A percentile compares a stretch with the other conserved stretches of the same genome.
Conservation (phyloP, 2,329 filamentous ascomycete genomes). For the Ilyonectria destructans region DNA sequence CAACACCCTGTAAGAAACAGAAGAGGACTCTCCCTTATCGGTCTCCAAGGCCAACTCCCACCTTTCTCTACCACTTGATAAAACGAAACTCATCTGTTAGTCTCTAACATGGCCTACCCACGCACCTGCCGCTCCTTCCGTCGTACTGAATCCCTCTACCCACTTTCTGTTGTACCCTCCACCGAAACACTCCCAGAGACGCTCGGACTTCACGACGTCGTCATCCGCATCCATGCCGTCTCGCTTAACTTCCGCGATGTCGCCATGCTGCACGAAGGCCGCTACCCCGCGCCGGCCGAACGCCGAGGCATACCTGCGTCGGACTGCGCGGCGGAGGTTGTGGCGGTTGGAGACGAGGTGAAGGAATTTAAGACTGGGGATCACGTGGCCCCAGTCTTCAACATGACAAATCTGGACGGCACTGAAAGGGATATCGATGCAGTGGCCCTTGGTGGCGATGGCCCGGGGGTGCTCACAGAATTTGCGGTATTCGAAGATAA, state of each 20-base stretch:
- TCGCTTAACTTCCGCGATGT: conserved; percentile 47
- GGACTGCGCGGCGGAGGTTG: conserved; percentile 40
- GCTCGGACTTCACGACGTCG: conserved; percentile 32
- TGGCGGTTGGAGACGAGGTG: conserved; percentile 41
- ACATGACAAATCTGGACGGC: conserved; percentile 2
- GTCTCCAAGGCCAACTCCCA: too few species aligned
- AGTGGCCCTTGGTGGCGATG: conserved; percentile 3
- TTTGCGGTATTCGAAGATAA: conserved; percentile 14
- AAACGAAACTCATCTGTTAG: too few species aligned
- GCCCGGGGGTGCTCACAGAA: conserved; percentile 6
- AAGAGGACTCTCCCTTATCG: too few species aligned
- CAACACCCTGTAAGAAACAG: too few species aligned
- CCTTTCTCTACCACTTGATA: too few species aligned
- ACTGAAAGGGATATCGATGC: neutral
- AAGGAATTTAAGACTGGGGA: conserved; percentile 43
- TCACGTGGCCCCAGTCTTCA: conserved; percentile 13
- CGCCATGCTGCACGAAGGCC: conserved; percentile 44
- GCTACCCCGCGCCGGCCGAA: conserved; percentile 37
- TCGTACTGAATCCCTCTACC: neutral
- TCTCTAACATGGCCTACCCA: conserved; percentile 4
- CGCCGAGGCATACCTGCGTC: conserved; percentile 37
- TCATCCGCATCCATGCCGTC: conserved; percentile 40
- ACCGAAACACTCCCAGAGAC: conserved; percentile 10
- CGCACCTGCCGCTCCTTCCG: conserved; percentile 3
- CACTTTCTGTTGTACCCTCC: neutral